Conservation (phyloP, 352 stramenopile species). For the Globisporangium ultimum region DNA sequence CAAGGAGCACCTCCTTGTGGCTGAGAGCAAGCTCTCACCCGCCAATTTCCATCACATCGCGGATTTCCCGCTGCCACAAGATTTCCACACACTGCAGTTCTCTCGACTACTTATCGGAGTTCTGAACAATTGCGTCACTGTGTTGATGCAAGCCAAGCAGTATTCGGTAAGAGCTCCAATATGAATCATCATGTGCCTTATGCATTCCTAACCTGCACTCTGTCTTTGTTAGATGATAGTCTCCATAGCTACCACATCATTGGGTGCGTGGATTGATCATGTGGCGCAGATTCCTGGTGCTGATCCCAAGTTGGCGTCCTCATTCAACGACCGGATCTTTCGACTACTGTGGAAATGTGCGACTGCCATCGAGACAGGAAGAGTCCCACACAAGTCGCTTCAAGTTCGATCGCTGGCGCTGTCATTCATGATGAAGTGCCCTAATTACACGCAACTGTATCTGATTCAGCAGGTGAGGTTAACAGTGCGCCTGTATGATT, state of each 20-base stretch:
- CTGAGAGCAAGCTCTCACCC: conserved; percentile 11
- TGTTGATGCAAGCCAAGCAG: conserved; percentile 28
- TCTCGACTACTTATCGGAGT: conserved; percentile 46
- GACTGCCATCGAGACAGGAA: conserved; percentile 20
- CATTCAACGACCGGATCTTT: conserved; percentile 67
- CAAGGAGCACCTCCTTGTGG: neutral
- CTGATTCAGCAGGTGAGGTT: conserved; percentile 55
- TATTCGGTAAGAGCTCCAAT: conserved; percentile 24
- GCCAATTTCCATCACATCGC: conserved; percentile 19
- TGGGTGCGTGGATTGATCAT: conserved; percentile 56
- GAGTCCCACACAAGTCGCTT: conserved; percentile 23
- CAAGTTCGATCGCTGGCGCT: conserved; percentile 44
- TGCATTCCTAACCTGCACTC: too few relatives aligned
- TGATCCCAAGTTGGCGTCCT: conserved; percentile 50
- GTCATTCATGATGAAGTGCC: conserved; percentile 63
- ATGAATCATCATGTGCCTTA: neutral
- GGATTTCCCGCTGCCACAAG: conserved; percentile 39
- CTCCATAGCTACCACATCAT: conserved; percentile 15
- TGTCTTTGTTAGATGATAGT: conserved; percentile 19
- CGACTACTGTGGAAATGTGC: conserved; percentile 73
- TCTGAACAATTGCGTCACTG: conserved; percentile 30
- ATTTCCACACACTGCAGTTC: conserved; percentile 40
- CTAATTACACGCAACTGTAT: conserved; percentile 55
- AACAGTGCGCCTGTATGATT: neutral
- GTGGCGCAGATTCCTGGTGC: conserved; percentile 30